These are phyloP conservation scores for Corynespora cassiicola DNA, from an alignment of 2,329 filamentous ascomycete species.

Conservation along the genomic window DNA sequence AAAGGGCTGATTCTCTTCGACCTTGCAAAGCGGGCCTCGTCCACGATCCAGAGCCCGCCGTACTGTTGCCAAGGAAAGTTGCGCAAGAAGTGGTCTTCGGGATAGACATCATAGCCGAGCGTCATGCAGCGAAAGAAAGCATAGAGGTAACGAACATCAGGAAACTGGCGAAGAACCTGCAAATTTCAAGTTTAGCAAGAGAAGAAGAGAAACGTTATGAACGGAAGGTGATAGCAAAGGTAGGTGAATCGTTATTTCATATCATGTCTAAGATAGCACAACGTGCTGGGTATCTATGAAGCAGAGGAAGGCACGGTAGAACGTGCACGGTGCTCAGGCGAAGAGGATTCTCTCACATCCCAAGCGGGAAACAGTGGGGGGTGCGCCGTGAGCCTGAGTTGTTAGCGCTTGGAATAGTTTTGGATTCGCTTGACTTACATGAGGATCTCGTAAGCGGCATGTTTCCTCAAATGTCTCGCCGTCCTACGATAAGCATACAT, in stretches of 20 bases:
- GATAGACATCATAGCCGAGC: slow-evolving; percentile 46
- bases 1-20: slow-evolving; percentile 27
- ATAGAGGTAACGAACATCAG: slow-evolving; percentile 45
- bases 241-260: slow-evolving; percentile 5
- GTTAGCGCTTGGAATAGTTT: slow-evolving; percentile 8
- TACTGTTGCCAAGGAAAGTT: slow-evolving; percentile 48
- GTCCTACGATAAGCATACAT: slow-evolving; percentile 71
- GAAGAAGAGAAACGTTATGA: slow-evolving; percentile 6
- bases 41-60: slow-evolving; percentile 44
- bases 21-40: slow-evolving; percentile 46
- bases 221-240: not conserved
- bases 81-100: slow-evolving; percentile 45
- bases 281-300: slow-evolving; percentile 24
- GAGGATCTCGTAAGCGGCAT: slow-evolving; percentile 80
- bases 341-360: slow-evolving; percentile 44
- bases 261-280: slow-evolving; percentile 17
- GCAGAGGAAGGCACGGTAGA: slow-evolving; percentile 5
- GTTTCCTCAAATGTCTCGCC: slow-evolving; percentile 70
- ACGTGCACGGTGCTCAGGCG: slow-evolving; percentile 4
- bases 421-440: slow-evolving; percentile 59
- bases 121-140: slow-evolving; percentile 45
- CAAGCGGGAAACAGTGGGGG: slow-evolving; percentile 47
- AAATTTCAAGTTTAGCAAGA: slow-evolving; percentile 29
- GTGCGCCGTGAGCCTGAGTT: slow-evolving; percentile 41
- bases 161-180: slow-evolving; percentile 46